Evolutionary conservation across 495 filamentous ascomycete species (phyloP).

Genomic region (Talaromyces ruber): DNA sequence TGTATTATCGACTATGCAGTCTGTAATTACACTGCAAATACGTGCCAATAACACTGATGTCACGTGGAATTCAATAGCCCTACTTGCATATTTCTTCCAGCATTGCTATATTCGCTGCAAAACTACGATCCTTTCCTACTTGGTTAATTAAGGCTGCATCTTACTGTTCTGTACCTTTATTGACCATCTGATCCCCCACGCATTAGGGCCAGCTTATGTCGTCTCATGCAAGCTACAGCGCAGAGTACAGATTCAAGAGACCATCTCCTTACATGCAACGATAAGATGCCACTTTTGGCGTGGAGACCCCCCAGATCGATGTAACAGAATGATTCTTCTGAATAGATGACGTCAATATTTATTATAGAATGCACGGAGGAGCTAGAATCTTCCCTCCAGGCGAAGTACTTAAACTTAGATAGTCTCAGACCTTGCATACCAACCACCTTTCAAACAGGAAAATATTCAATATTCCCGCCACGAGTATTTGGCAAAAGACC

Average conservation of each 20-base stretch:
- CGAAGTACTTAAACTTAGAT: background rate
- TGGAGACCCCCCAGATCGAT: background rate
- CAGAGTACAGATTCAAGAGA: background rate
- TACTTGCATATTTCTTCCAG: background rate
- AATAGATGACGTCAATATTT: background rate
- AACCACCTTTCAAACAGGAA: background rate
- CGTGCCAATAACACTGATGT: background rate
- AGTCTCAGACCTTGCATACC: background rate
- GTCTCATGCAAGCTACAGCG: background rate
- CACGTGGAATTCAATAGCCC: slow-evolving; percentile 1
- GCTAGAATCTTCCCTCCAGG: background rate
- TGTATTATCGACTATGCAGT: background rate
- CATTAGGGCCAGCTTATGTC: background rate
- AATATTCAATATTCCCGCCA: background rate
- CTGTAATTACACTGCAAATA: background rate
- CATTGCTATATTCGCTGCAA: background rate
- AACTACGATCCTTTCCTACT: background rate
- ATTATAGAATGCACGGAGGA: background rate
- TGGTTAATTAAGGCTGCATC: background rate
- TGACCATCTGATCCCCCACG: background rate
- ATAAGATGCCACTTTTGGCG: background rate
- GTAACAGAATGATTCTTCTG: background rate
- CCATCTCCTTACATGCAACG: background rate
- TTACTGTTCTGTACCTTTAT: background rate
- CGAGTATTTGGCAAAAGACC: background rate